These are phyloP conservation scores for Lactuca sativa DNA, from an alignment of 129 eudicot species.

Conservation along the genomic window DNA sequence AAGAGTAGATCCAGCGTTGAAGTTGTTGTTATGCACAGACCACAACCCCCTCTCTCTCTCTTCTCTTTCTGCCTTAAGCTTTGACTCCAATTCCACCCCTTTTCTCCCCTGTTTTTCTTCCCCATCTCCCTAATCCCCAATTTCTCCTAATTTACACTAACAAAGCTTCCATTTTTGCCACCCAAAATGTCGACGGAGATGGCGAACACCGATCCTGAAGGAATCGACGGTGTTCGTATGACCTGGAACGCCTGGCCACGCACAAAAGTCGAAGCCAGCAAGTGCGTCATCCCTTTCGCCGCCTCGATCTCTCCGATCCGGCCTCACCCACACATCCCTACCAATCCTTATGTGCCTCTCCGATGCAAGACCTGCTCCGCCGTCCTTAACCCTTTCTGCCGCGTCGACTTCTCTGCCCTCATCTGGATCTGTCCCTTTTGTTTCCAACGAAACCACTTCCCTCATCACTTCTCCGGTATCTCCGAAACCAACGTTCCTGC, in stretches of 20 bases:
- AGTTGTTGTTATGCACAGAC: conserved; percentile 5
- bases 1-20: conserved; percentile 16
- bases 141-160: neutral
- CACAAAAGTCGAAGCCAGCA: conserved; percentile 76
- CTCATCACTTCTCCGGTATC: conserved; percentile 68
- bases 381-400: conserved; percentile 61
- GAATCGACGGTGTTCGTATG: conserved; percentile 81
- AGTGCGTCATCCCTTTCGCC: conserved; percentile 89
- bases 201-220: conserved; percentile 74
- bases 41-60: neutral
- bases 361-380: conserved; percentile 78
- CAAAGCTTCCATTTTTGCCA: conserved; percentile 9
- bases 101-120: conserved; percentile 22
- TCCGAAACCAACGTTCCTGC: conserved; percentile 86
- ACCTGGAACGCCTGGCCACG: conserved; percentile 88
- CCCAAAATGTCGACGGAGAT: conserved; percentile 66
- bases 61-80: neutral
- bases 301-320: conserved; percentile 87
- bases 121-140: neutral
- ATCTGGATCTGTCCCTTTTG: conserved; percentile 99
- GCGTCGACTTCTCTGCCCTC: conserved; percentile 70
- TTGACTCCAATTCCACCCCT: conserved; percentile 32
- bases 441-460: conserved; percentile 78
- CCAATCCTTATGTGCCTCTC: conserved; percentile 77
- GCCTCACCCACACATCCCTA: conserved; percentile 61